These are phyloP conservation scores for Alternaria arborescens DNA, from an alignment of 2,329 filamentous ascomycete species.

Conservation along the genomic window DNA sequence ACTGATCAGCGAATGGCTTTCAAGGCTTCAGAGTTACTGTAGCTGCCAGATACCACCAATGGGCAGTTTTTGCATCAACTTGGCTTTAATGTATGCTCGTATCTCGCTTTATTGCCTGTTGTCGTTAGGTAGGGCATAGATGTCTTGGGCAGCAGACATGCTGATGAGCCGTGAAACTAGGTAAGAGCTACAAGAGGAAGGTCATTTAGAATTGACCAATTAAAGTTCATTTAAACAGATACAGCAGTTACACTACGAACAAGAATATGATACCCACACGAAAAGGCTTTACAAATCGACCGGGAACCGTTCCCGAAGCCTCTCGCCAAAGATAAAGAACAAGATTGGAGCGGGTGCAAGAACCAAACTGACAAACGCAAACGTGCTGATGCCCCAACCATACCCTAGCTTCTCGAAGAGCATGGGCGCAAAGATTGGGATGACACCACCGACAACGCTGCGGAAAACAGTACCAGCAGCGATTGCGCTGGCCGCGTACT, in stretches of 20 bases:
- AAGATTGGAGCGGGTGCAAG: slow-evolving; percentile 60
- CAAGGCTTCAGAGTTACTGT: background rate
- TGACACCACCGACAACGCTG: slow-evolving; percentile 56
- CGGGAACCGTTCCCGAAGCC: slow-evolving; percentile 55
- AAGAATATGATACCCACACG: background rate
- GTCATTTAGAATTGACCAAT: background rate
- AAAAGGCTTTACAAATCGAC: slow-evolving; percentile 26
- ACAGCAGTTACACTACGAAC: background rate
- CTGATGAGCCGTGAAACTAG: background rate
- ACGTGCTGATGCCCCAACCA: slow-evolving; percentile 61
- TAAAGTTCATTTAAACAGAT: background rate
- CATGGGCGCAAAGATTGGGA: slow-evolving; percentile 56
- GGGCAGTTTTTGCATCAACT: background rate
- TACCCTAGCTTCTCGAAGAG: slow-evolving; percentile 58
- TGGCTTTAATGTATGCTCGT: background rate
- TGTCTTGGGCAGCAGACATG: background rate
- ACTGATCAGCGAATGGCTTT: background rate
- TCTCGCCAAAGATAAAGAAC: slow-evolving; percentile 59
- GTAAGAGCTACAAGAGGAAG: background rate
- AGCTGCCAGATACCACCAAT: background rate
- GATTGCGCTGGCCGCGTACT: slow-evolving; percentile 60
- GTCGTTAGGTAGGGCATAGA: background rate
- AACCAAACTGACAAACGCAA: slow-evolving; percentile 55
- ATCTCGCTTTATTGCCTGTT: background rate
- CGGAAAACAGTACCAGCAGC: slow-evolving; percentile 60